Evolutionary conservation across 164 flowering plant species (phyloP).

Genomic region (Brasenia schreberi): DNA sequence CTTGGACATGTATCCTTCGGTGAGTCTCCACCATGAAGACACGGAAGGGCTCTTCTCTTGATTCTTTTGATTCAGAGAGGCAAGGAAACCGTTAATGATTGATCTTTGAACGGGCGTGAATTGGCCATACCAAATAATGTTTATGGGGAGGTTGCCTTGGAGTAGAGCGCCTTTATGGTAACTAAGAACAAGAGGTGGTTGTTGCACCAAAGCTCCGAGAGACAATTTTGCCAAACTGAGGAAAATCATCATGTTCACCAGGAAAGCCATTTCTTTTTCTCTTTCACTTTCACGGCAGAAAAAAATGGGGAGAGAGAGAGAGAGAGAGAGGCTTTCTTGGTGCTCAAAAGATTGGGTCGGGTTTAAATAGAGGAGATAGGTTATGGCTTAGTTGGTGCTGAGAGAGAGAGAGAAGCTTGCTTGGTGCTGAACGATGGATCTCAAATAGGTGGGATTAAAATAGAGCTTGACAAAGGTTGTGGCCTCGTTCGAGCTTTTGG

Average conservation of each 20-base stretch:
- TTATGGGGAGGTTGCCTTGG: conserved; percentile 24
- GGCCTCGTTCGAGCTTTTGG: no score
- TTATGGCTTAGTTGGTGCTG: no score
- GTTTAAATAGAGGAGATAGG: neutral
- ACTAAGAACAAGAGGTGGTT: conserved; percentile 19
- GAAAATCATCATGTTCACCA: neutral
- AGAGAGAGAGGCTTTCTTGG: neutral
- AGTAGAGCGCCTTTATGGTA: conserved; percentile 39
- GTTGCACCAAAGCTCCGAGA: conserved; percentile 15
- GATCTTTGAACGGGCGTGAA: conserved; percentile 30
- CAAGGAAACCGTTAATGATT: conserved; percentile 28
- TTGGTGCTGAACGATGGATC: no score
- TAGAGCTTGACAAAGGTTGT: no score
- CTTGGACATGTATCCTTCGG: conserved; percentile 5
- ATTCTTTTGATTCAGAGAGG: conserved; percentile 18
- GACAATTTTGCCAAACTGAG: conserved; percentile 4
- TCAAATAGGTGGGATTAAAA: no score
- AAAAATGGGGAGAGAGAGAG: neutral
- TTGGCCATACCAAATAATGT: conserved; percentile 34
- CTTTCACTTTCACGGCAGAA: no score
- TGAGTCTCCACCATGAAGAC: conserved; percentile 25
- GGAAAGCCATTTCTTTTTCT: neutral
- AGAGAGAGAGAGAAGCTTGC: no score
- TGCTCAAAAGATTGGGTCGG: neutral
- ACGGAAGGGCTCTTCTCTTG: conserved; percentile 6